These are phyloP conservation scores for Aristolochia contorta DNA, from an alignment of 164 flowering plant genomes.

Conservation along the genomic window DNA sequence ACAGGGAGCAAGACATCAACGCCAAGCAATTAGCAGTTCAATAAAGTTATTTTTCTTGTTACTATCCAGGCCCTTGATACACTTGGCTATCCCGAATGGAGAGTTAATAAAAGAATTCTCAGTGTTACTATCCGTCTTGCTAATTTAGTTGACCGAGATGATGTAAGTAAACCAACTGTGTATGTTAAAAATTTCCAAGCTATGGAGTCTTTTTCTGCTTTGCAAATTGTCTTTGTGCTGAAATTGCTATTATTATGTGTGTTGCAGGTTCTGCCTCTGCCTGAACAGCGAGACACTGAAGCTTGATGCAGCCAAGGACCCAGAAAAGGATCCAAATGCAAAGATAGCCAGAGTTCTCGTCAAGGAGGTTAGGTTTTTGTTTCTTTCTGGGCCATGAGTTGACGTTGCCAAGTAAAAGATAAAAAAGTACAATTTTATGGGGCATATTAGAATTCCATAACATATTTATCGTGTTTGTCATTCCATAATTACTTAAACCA, in stretches of 20 bases:
- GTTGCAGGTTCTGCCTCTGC: conserved; percentile 58
- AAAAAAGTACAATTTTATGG: background rate
- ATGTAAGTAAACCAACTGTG: conserved; percentile 41
- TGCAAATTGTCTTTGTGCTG: background rate
- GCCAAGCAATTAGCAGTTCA: conserved; percentile 36
- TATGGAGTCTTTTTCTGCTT: background rate
- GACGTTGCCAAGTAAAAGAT: background rate
- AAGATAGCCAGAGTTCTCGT: conserved; percentile 53
- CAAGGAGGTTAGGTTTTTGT: conserved; percentile 43
- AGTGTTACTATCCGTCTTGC: conserved; percentile 77
- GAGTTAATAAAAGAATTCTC: conserved; percentile 77
- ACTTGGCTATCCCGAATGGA: conserved; percentile 88
- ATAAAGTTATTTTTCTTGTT: too few relatives aligned
- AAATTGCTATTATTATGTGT: background rate
- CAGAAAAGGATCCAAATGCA: conserved; percentile 46
- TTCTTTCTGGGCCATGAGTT: background rate
- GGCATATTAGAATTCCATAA: too few relatives aligned
- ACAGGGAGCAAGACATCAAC: conserved; percentile 84
- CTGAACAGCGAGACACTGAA: conserved; percentile 76
- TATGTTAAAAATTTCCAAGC: background rate
- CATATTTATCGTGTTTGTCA: too few relatives aligned
- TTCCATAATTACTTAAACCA: too few relatives aligned
- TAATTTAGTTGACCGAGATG: conserved; percentile 71
- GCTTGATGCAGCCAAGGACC: conserved; percentile 72
- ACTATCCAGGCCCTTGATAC: conserved; percentile 68